A percentile compares a stretch with the other conserved stretches of the same genome.
Conservation (phyloP, 768 basidiomycete species). For the Hydnomerulius pinastri region DNA sequence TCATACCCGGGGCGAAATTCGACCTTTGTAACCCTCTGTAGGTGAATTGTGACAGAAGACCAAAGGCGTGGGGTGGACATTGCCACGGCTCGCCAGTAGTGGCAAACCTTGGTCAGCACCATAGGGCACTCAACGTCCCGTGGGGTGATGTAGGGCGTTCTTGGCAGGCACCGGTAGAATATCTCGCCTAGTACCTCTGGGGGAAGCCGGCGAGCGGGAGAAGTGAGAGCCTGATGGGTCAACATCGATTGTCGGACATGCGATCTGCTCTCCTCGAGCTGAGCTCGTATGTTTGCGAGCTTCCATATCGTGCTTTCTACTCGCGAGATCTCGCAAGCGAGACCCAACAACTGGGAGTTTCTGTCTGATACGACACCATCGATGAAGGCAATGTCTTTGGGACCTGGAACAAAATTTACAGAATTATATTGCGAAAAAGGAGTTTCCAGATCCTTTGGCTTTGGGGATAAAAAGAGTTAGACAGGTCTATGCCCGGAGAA, state of each 20-base stretch:
- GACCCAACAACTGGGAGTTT: slow-evolving; percentile 19
- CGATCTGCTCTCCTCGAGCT: slow-evolving; percentile 18
- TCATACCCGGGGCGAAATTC: slow-evolving; percentile 21
- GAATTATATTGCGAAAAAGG: slow-evolving; percentile 12
- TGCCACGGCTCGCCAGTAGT: slow-evolving; percentile 32
- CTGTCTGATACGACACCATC: slow-evolving; percentile 19
- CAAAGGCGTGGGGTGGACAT: slow-evolving; percentile 34
- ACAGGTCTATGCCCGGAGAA: not conserved
- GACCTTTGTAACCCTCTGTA: slow-evolving; percentile 11
- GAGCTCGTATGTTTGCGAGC: slow-evolving; percentile 15
- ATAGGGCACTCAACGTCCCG: slow-evolving; percentile 21
- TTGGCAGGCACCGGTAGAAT: slow-evolving; percentile 29
- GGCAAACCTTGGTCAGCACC: slow-evolving; percentile 29
- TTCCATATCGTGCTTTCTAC: slow-evolving; percentile 19
- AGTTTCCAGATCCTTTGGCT: slow-evolving; percentile 20
- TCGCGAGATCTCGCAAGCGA: slow-evolving; percentile 19
- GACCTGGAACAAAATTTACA: slow-evolving; percentile 11
- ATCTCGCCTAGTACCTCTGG: slow-evolving; percentile 34
- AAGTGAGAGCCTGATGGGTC: slow-evolving; percentile 23
- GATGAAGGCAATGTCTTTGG: slow-evolving; percentile 18
- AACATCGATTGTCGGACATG: slow-evolving; percentile 23
- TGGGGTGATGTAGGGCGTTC: slow-evolving; percentile 26
- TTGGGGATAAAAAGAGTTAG: not conserved
- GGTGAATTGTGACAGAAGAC: slow-evolving; percentile 28
- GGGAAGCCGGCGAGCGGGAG: slow-evolving; percentile 22